A percentile compares a stretch with the other conserved stretches of the same genome.
Evolutionary conservation across 768 basidiomycete species (phyloP).

Genomic region (Mycena crocata): DNA sequence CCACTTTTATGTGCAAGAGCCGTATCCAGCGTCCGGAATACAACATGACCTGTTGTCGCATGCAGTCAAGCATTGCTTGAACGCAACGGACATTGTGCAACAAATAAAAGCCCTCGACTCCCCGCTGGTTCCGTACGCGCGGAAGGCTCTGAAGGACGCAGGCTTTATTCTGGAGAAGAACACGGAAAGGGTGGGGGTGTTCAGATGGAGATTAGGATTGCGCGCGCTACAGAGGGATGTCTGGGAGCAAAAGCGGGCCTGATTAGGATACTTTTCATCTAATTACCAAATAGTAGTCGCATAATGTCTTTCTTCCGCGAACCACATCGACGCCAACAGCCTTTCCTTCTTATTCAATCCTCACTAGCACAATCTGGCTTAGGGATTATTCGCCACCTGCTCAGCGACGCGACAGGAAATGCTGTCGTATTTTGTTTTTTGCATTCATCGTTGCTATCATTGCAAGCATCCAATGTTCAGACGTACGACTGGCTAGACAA

Average conservation of each 20-base stretch:
- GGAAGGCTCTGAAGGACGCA: constrained; percentile 54
- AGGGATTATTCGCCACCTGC: constrained; percentile 63
- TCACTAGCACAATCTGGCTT: constrained; percentile 68
- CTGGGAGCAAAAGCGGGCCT: constrained; percentile 53
- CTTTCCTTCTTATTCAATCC: constrained; percentile 69
- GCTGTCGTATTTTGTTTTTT: constrained; percentile 69
- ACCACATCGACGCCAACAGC: constrained; percentile 43
- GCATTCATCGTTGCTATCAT: constrained; percentile 61
- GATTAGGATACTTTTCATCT: constrained; percentile 21
- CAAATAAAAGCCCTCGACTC: constrained; percentile 60
- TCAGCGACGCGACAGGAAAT: constrained; percentile 41
- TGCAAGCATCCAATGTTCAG: constrained; percentile 37
- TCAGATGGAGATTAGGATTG: constrained; percentile 65
- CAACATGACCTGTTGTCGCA: constrained; percentile 76
- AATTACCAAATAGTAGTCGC: background rate
- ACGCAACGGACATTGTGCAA: constrained; percentile 52
- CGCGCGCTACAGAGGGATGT: constrained; percentile 56
- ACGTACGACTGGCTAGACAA: constrained; percentile 62
- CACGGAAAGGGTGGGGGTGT: constrained; percentile 61
- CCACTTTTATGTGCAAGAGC: constrained; percentile 80
- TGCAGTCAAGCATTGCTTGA: constrained; percentile 70
- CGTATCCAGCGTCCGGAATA: constrained; percentile 64
- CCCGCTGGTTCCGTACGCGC: constrained; percentile 63
- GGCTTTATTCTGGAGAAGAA: constrained; percentile 63
- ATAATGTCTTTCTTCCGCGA: constrained; percentile 29